These are phyloP conservation scores for Boletus tomentosulus DNA, from an alignment of 768 basidiomycete species.

Conservation along the genomic window DNA sequence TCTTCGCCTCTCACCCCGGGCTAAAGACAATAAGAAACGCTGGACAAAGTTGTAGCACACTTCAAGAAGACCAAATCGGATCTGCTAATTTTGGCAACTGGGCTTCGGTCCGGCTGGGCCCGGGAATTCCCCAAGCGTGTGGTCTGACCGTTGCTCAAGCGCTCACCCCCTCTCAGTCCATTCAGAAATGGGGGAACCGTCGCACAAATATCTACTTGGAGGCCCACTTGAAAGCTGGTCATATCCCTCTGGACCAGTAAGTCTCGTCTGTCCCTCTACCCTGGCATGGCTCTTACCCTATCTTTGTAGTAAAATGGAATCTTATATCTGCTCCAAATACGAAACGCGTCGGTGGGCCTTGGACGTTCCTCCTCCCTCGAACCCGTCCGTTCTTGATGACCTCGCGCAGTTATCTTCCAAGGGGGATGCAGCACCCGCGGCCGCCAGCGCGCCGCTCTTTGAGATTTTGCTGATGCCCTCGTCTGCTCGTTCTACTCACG, in stretches of 20 bases:
- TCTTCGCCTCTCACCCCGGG: too few species aligned
- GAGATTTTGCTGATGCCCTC: constrained; percentile 4
- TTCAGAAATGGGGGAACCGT: constrained; percentile 93
- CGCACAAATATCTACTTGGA: constrained; percentile 97
- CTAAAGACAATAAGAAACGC: too few species aligned
- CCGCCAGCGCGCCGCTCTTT: background rate
- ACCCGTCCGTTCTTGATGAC: constrained; percentile 75
- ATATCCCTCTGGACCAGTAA: constrained; percentile 92
- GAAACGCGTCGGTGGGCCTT: constrained; percentile 90
- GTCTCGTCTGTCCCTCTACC: constrained; percentile 28
- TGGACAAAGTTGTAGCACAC: too few species aligned
- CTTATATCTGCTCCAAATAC: constrained; percentile 95
- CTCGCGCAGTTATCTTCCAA: constrained; percentile 15
- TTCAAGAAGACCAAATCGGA: too few species aligned
- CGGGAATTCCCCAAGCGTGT: too few species aligned
- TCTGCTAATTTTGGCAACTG: too few species aligned
- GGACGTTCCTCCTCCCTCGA: constrained; percentile 78
- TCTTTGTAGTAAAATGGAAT: constrained; percentile 87
- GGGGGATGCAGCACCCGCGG: background rate
- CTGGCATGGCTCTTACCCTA: background rate
- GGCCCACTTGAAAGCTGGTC: constrained; percentile 87
- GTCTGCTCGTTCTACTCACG: constrained; percentile 3
- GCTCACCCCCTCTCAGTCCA: constrained; percentile 42
- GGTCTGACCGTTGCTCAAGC: too few species aligned
- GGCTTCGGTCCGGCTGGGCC: too few species aligned